phyloP scores from a whole-genome alignment of 169 alveolate genomes.

The Cryptosporidium ryanae region DNA sequence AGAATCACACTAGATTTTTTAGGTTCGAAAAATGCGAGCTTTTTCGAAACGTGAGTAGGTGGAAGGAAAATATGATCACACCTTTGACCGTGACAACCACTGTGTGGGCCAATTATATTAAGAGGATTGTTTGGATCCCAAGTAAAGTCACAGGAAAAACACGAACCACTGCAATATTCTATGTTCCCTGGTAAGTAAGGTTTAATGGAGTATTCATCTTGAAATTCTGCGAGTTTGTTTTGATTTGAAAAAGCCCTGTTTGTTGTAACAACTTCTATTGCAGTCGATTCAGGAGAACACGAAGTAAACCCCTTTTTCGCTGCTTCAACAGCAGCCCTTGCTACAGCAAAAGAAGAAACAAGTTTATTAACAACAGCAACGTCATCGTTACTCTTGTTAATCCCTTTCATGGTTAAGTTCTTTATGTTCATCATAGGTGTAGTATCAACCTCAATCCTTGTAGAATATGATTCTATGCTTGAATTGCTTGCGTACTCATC shows the following conservation, averaged over 20 bases:
- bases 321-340: conserved; percentile 67
- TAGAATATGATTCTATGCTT: conserved; percentile 8
- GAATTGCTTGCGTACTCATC: conserved; percentile 22
- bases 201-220: conserved; percentile 25
- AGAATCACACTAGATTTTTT: conserved; percentile 84
- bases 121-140: conserved; percentile 92
- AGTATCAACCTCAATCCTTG: conserved; percentile 36
- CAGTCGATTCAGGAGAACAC: conserved; percentile 63
- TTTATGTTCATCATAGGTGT: conserved; percentile 39
- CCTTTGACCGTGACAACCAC: conserved; percentile 88
- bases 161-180: background rate
- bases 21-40: conserved; percentile 82
- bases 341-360: conserved; percentile 67
- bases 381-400: conserved; percentile 26
- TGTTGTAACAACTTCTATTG: conserved; percentile 49
- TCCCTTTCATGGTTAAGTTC: background rate
- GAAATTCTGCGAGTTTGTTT: conserved; percentile 8
- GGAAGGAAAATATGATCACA: conserved; percentile 91
- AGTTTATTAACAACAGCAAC: conserved; percentile 58
- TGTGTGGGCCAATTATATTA: conserved; percentile 89
- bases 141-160: conserved; percentile 80
- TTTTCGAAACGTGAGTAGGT: conserved; percentile 83
- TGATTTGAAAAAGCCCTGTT: conserved; percentile 33
- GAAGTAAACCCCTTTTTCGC: conserved; percentile 52
- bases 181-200: conserved; percentile 55